A percentile compares a stretch with the other conserved stretches of the same genome.
These are phyloP conservation scores for Colletotrichum sp. DNA, from an alignment of 2,329 filamentous ascomycete genomes.

Conservation along the genomic window DNA sequence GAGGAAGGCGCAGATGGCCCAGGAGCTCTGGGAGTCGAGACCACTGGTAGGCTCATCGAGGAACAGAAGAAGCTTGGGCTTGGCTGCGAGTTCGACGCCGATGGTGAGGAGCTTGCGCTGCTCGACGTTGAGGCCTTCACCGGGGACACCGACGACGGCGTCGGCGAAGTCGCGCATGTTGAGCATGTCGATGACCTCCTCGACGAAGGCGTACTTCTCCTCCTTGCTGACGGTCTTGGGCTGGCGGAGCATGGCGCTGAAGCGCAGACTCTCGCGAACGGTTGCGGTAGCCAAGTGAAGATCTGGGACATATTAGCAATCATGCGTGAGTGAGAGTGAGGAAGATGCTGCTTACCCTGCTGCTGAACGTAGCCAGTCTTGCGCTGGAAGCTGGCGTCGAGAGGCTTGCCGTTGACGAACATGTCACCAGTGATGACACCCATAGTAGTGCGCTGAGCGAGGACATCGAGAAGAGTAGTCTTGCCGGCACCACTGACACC, in stretches of 20 bases:
- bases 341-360: constrained; percentile 46
- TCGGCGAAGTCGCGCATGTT: constrained; percentile 72
- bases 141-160: constrained; percentile 67
- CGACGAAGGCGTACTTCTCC: constrained; percentile 67
- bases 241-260: constrained; percentile 64
- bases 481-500: constrained; percentile 59
- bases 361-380: constrained; percentile 73
- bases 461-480: constrained; percentile 46
- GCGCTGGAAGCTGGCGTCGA: constrained; percentile 64
- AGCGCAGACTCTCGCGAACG: constrained; percentile 58
- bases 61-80: constrained; percentile 64
- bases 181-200: constrained; percentile 69
- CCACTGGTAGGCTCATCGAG: constrained; percentile 67
- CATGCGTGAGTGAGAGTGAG: not conserved
- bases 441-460: constrained; percentile 57
- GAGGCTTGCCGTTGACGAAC: constrained; percentile 65
- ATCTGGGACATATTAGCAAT: constrained; percentile 40
- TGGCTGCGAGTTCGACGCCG: constrained; percentile 63
- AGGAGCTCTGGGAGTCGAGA: constrained; percentile 68
- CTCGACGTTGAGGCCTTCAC: constrained; percentile 65
- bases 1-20: constrained; percentile 67
- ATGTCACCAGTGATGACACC: constrained; percentile 71
- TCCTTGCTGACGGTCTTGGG: constrained; percentile 55
- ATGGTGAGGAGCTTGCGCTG: constrained; percentile 68
- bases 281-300: constrained; percentile 61